Evolutionary conservation across 768 basidiomycete species (phyloP).

Genomic region (Termitomyces titanicus): DNA sequence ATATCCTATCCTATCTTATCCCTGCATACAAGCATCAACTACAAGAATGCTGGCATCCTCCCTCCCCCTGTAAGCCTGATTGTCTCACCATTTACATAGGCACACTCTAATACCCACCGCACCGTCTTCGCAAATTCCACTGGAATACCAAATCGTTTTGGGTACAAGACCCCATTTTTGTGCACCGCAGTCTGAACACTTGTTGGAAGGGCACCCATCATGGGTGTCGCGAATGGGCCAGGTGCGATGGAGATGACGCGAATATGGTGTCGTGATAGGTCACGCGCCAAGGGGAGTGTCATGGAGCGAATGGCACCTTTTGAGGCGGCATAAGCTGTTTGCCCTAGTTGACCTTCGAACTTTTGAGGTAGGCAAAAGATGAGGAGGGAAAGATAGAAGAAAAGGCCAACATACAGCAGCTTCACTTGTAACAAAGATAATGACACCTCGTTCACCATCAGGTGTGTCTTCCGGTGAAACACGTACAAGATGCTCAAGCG

Average conservation of each 20-base stretch:
- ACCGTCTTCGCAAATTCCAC: constrained; percentile 52
- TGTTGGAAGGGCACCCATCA: neutral
- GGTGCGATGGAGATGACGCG: constrained; percentile 59
- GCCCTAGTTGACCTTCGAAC: constrained; percentile 58
- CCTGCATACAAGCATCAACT: too few species aligned
- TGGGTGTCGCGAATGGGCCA: constrained; percentile 40
- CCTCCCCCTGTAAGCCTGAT: constrained; percentile 42
- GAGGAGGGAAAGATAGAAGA: neutral
- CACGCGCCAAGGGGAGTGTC: constrained; percentile 60
- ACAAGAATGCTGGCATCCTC: neutral
- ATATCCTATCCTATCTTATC: too few species aligned
- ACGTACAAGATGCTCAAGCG: constrained; percentile 44
- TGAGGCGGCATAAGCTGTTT: constrained; percentile 52
- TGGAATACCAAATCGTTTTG: constrained; percentile 44
- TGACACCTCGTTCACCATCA: constrained; percentile 55
- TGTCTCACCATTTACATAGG: constrained; percentile 56
- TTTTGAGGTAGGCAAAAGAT: constrained; percentile 14
- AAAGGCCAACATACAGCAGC: constrained; percentile 41
- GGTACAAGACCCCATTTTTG: constrained; percentile 39
- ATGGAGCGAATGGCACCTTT: constrained; percentile 58
- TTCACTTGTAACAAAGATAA: constrained; percentile 54
- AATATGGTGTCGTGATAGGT: constrained; percentile 48
- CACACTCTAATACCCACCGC: constrained; percentile 46
- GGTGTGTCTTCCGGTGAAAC: constrained; percentile 40
- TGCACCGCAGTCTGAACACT: constrained; percentile 18